These are phyloP conservation scores for Linnemannia elongata DNA, from an alignment of 192 early-diverging fungal species.

Conservation along the genomic window DNA sequence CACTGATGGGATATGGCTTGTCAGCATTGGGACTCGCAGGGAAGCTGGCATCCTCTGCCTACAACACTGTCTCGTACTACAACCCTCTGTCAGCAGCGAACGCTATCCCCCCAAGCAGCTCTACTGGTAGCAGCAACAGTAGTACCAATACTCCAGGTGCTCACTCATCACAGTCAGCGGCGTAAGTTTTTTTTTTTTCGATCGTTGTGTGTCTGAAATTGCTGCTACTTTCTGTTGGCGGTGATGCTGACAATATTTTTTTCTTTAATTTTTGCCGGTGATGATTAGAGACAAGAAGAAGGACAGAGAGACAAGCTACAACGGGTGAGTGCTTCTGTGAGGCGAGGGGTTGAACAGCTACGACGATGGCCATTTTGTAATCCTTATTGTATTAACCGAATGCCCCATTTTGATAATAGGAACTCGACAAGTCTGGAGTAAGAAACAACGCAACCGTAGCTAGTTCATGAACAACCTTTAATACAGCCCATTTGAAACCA, in stretches of 20 bases:
- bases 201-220: not conserved
- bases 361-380: too few species aligned
- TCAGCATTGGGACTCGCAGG: conserved; percentile 45
- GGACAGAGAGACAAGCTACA: conserved; percentile 39
- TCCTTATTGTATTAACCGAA: not conserved
- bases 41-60: conserved; percentile 39
- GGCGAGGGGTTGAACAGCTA: too few species aligned
- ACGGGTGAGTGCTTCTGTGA: conserved; percentile 20
- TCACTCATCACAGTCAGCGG: not conserved
- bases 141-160: not conserved
- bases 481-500: not conserved
- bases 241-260: too few species aligned
- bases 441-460: not conserved
- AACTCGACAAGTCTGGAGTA: conserved; percentile 46
- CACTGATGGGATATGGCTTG: conserved; percentile 39
- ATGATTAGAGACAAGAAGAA: conserved; percentile 40
- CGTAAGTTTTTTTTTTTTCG: conserved; percentile 18
- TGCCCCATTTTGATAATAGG: not conserved
- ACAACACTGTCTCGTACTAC: conserved; percentile 40
- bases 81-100: conserved; percentile 32
- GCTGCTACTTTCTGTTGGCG: not conserved
- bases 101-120: not conserved
- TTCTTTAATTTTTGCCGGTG: not conserved
- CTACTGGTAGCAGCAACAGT: not conserved
- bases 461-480: not conserved